These are phyloP conservation scores for Candida suzukii DNA, from an alignment of 805 yeast species.

Conservation along the genomic window DNA sequence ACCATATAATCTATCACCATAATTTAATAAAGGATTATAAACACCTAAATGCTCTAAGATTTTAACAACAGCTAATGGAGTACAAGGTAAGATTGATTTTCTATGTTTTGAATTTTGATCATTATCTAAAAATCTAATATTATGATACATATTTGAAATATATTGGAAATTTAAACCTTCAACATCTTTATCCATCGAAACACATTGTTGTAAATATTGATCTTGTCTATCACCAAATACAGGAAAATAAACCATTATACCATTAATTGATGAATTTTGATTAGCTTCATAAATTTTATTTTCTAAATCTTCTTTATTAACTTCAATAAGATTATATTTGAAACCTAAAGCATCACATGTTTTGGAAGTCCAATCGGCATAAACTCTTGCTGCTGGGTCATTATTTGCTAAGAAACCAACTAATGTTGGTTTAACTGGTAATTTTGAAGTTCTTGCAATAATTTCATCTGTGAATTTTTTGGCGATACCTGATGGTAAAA, in stretches of 20 bases:
- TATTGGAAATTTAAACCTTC: slow-evolving; percentile 91
- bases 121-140: slow-evolving; percentile 71
- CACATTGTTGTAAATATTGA: slow-evolving; percentile 90
- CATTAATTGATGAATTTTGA: slow-evolving; percentile 66
- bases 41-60: slow-evolving; percentile 85
- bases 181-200: slow-evolving; percentile 87
- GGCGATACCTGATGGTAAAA: slow-evolving; percentile 83
- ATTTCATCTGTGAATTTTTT: slow-evolving; percentile 76
- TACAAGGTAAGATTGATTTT: slow-evolving; percentile 91
- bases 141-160: slow-evolving; percentile 92
- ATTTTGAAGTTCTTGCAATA: slow-evolving; percentile 41
- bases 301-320: slow-evolving; percentile 76
- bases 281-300: slow-evolving; percentile 80
- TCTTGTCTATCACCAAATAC: slow-evolving; percentile 95
- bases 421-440: slow-evolving; percentile 57
- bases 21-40: slow-evolving; percentile 72
- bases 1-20: slow-evolving; percentile 91
- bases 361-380: slow-evolving; percentile 93
- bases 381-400: slow-evolving; percentile 94
- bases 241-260: slow-evolving; percentile 96
- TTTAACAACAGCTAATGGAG: slow-evolving; percentile 92
- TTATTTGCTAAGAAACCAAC: slow-evolving; percentile 90
- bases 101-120: slow-evolving; percentile 36
- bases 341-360: slow-evolving; percentile 85
- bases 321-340: slow-evolving; percentile 66